Evolutionary conservation across 1,284 basidiomycete genomes (phyloP).

Genomic region (Apiotrichum mycotoxinovorans): DNA sequence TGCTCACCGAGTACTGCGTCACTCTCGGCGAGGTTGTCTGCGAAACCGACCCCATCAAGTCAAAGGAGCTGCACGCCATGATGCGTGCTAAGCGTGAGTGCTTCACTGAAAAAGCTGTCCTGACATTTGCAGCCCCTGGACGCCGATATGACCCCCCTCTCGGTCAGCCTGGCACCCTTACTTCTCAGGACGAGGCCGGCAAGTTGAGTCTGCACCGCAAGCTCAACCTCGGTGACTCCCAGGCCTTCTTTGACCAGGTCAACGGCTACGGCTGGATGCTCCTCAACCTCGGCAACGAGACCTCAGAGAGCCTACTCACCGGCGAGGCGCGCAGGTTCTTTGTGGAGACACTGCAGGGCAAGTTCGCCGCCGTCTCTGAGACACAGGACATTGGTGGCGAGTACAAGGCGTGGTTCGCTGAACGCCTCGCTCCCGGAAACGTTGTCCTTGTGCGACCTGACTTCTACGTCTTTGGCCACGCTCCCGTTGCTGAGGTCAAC

Average conservation of each 20-base stretch:
- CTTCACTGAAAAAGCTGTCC: too few relatives aligned
- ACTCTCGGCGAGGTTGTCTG: constrained; percentile 22
- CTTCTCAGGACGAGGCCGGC: constrained; percentile 10
- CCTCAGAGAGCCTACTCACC: not conserved
- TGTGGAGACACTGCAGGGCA: not conserved
- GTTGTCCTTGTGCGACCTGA: constrained; percentile 11
- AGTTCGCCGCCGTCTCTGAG: constrained; percentile 1
- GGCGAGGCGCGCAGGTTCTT: constrained; percentile 1
- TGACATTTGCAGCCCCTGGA: not conserved
- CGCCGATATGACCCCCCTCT: constrained; percentile 10
- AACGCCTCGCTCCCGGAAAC: not conserved
- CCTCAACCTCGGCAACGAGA: constrained; percentile 2
- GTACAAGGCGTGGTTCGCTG: constrained; percentile 12
- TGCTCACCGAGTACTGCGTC: constrained; percentile 14
- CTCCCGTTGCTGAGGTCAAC: not conserved
- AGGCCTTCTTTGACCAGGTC: constrained; percentile 5
- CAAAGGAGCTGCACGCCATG: constrained; percentile 6
- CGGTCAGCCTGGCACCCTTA: constrained; percentile 12
- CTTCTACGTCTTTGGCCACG: constrained; percentile 18
- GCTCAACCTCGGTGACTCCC: not conserved
- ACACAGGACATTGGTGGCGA: constrained; percentile 5
- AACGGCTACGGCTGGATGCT: constrained; percentile 17
- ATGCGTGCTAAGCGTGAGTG: constrained; percentile 4
- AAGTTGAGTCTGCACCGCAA: constrained; percentile 7
- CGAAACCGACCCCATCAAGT: constrained; percentile 19